Evolutionary conservation across 352 stramenopile species (phyloP).

Genomic region (Elongisporangium anandrum): DNA sequence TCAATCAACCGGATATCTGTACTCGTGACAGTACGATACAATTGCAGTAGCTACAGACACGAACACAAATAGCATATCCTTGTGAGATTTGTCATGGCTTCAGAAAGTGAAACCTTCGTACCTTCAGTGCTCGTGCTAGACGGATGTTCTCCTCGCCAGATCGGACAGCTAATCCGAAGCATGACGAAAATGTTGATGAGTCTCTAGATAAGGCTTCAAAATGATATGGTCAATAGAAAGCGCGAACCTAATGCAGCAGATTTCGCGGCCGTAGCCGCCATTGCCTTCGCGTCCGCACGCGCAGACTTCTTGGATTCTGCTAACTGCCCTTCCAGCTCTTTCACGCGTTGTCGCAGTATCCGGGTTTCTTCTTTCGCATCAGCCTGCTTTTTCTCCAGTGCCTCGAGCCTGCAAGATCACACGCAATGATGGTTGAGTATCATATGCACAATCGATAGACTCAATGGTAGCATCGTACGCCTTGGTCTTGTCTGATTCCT

Average conservation of each 20-base stretch:
- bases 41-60: conserved; percentile 57
- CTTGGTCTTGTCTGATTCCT: conserved; percentile 9
- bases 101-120: conserved; percentile 8
- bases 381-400: conserved; percentile 18
- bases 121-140: conserved; percentile 70
- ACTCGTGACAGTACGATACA: conserved; percentile 76
- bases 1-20: conserved; percentile 77
- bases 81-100: neutral
- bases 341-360: conserved; percentile 32
- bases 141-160: conserved; percentile 45
- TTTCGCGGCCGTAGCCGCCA: conserved; percentile 24
- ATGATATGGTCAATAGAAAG: neutral
- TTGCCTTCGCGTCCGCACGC: conserved; percentile 30
- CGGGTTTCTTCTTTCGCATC: conserved; percentile 31
- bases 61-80: conserved; percentile 2
- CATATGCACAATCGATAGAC: neutral
- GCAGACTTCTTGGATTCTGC: conserved; percentile 40
- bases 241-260: conserved; percentile 18
- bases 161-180: conserved; percentile 16
- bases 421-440: neutral
- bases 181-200: neutral
- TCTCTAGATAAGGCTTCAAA: neutral
- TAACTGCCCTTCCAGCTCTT: conserved; percentile 53
- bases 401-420: conserved; percentile 21
- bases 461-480: neutral